phyloP scores from a whole-genome alignment of 257 asterid species.

The Perilla frutescens region DNA sequence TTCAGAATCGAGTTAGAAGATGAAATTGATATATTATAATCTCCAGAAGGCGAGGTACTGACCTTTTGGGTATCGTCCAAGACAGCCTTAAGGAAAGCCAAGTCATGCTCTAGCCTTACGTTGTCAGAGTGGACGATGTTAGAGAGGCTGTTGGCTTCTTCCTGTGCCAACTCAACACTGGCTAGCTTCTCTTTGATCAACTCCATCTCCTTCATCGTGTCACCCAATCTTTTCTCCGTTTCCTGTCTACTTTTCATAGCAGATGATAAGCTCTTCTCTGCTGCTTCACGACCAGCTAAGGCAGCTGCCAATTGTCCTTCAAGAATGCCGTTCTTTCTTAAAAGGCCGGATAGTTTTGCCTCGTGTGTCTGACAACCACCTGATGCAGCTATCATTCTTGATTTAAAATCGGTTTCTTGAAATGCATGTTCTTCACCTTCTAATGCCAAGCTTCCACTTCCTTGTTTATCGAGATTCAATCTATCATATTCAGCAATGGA shows the following conservation, averaged over 20 bases:
- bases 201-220: conserved; percentile 76
- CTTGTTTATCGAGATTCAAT: conserved; percentile 51
- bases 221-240: conserved; percentile 68
- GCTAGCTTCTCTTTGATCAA: conserved; percentile 84
- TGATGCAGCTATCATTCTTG: conserved; percentile 56
- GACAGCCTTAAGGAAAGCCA: conserved; percentile 95
- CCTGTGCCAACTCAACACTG: conserved; percentile 82
- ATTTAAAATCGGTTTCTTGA: conserved; percentile 65
- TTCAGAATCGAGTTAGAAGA: conserved; percentile 6
- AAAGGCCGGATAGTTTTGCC: conserved; percentile 66
- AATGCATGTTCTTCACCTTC: conserved; percentile 55
- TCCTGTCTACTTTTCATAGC: conserved; percentile 76
- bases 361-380: conserved; percentile 65
- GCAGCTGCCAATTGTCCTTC: conserved; percentile 87
- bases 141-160: conserved; percentile 85
- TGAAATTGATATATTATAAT: conserved; percentile 8
- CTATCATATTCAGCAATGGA: conserved; percentile 53
- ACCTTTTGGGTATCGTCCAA: conserved; percentile 97
- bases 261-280: conserved; percentile 66
- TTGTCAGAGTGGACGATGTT: conserved; percentile 96
- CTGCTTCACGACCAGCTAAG: conserved; percentile 68
- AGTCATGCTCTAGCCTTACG: conserved; percentile 94
- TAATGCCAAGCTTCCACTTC: conserved; percentile 54
- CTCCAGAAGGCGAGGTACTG: conserved; percentile 18
- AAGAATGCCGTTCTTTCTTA: conserved; percentile 64